Conservation (phyloP, 805 yeast species). For the Metschnikowia anglica region DNA sequence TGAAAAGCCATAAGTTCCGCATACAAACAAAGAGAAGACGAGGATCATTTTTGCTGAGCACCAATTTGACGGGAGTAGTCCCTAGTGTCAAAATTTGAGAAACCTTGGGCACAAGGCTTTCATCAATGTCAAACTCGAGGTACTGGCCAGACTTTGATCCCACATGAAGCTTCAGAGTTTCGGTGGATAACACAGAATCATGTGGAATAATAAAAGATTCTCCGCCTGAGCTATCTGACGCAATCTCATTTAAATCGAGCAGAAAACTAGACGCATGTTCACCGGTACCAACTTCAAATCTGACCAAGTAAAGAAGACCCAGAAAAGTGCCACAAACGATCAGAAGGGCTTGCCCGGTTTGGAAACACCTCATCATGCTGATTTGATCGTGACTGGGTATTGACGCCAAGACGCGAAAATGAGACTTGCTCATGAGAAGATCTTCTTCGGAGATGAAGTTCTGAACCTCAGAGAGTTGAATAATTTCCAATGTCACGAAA, state of each 20-base stretch:
- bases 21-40: constrained; percentile 27
- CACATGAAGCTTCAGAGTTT: constrained; percentile 18
- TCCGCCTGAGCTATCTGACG: background rate
- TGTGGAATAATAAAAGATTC: constrained; percentile 8
- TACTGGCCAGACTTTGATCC: constrained; percentile 38
- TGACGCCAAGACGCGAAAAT: constrained; percentile 4
- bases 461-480: background rate
- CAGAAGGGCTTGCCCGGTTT: background rate
- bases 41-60: constrained; percentile 17
- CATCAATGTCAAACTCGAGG: constrained; percentile 19
- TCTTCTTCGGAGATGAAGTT: background rate
- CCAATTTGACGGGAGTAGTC: constrained; percentile 27
- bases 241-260: background rate
- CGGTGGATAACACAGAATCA: constrained; percentile 5
- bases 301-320: constrained; percentile 2
- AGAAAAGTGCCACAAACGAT: constrained; percentile 8
- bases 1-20: constrained; percentile 35
- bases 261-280: background rate
- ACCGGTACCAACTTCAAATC: background rate
- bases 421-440: background rate
- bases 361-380: constrained; percentile 7
- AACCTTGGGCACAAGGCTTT: constrained; percentile 8
- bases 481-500: constrained; percentile 2
- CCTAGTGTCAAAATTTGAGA: constrained; percentile 26
- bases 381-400: background rate